Conservation (phyloP, 2,329 filamentous ascomycete genomes). For the Epichloe glyceriae region DNA sequence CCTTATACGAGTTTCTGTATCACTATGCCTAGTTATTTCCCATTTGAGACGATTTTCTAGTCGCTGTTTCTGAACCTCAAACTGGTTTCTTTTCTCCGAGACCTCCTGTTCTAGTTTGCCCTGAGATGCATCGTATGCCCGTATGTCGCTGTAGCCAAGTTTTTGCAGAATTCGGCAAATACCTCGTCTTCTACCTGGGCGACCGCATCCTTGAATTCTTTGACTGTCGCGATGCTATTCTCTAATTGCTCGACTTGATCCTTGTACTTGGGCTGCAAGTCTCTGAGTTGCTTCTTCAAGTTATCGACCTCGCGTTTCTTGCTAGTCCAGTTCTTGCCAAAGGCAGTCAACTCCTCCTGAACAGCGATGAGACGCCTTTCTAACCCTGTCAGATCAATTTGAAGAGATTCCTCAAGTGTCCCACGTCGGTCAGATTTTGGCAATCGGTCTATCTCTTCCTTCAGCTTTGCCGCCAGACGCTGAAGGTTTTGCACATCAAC, state of each 20-base stretch:
- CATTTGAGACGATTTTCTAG: slow-evolving; percentile 50
- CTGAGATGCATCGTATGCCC: slow-evolving; percentile 87
- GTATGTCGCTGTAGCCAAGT: slow-evolving; percentile 78
- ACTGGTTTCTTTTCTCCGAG: slow-evolving; percentile 73
- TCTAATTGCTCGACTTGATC: slow-evolving; percentile 59
- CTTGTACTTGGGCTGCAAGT: slow-evolving; percentile 65
- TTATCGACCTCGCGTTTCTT: slow-evolving; percentile 72
- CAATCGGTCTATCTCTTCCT: slow-evolving; percentile 65
- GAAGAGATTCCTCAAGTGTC: slow-evolving; percentile 66
- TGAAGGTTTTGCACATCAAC: slow-evolving; percentile 77
- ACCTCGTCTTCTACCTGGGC: slow-evolving; percentile 77
- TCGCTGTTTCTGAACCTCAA: slow-evolving; percentile 69
- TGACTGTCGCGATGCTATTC: slow-evolving; percentile 35
- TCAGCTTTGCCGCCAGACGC: slow-evolving; percentile 60
- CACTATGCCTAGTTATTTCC: slow-evolving; percentile 38
- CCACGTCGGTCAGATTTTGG: slow-evolving; percentile 66
- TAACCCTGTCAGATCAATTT: slow-evolving; percentile 66
- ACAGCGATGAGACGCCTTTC: slow-evolving; percentile 62
- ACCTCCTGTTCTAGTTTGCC: slow-evolving; percentile 86
- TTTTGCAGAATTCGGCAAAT: slow-evolving; percentile 74
- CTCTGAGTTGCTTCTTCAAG: slow-evolving; percentile 57
- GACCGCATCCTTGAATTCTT: slow-evolving; percentile 49
- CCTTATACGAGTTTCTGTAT: slow-evolving; percentile 55
- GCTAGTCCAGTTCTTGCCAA: slow-evolving; percentile 72
- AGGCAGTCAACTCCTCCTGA: slow-evolving; percentile 62